Conservation (phyloP, 768 basidiomycete genomes). For the Termitomyces sp. region DNA sequence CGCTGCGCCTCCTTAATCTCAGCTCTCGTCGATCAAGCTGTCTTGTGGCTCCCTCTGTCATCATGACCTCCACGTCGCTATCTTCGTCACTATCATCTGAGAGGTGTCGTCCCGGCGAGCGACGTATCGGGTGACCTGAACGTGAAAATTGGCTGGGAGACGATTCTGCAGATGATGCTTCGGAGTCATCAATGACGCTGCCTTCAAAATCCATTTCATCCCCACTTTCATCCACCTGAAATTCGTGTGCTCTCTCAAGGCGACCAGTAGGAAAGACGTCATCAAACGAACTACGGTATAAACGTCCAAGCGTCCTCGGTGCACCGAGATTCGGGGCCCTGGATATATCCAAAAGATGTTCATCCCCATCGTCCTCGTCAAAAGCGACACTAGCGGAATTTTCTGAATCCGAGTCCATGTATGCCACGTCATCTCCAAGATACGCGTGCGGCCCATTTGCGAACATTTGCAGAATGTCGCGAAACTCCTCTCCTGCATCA, state of each 20-base stretch:
- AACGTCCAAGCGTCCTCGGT: neutral
- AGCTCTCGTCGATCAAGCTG: neutral
- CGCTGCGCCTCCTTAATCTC: neutral
- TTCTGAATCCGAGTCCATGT: neutral
- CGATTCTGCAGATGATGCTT: constrained; percentile 11
- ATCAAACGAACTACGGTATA: neutral
- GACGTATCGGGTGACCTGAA: neutral
- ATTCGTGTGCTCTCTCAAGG: constrained; percentile 12
- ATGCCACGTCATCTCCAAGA: neutral
- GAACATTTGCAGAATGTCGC: constrained; percentile 4
- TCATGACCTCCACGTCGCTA: constrained; percentile 2
- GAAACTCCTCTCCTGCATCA: constrained; percentile 8
- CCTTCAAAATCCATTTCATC: constrained; percentile 40
- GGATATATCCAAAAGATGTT: neutral
- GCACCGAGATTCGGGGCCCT: neutral
- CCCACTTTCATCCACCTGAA: constrained; percentile 11
- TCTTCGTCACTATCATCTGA: neutral
- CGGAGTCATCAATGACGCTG: constrained; percentile 54
- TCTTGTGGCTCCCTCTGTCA: constrained; percentile 4
- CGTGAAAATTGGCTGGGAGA: neutral
- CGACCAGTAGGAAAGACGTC: constrained; percentile 9
- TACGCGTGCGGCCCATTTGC: neutral
- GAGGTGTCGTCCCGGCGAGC: neutral
- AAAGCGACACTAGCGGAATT: neutral
- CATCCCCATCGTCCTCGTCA: constrained; percentile 1